A percentile compares a stretch with the other conserved stretches of the same genome.
phyloP scores from a whole-genome alignment of 1,284 basidiomycete species.

The Ceratobasidium sp. region DNA sequence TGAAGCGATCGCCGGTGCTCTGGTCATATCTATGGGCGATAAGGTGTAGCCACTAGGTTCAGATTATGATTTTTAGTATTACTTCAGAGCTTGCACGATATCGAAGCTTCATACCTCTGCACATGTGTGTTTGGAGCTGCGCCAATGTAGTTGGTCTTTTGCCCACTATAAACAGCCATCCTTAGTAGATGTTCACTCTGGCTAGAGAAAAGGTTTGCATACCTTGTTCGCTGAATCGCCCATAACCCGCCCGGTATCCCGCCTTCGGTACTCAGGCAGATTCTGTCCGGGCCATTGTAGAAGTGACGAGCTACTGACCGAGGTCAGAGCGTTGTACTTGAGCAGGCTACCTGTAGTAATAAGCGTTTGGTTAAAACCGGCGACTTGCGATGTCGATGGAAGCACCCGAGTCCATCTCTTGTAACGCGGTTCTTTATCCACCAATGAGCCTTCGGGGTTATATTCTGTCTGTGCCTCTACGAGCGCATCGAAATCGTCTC shows the following conservation, averaged over 20 bases:
- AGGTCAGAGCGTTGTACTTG: neutral
- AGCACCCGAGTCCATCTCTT: neutral
- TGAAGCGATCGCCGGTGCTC: neutral
- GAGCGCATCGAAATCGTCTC: neutral
- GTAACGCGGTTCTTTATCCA: too few species aligned
- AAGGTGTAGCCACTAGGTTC: neutral
- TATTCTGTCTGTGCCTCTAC: neutral
- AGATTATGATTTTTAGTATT: neutral
- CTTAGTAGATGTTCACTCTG: neutral
- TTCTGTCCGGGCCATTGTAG: neutral
- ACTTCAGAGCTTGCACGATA: neutral
- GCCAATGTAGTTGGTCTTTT: neutral
- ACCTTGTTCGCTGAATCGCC: neutral
- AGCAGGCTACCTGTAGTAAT: neutral
- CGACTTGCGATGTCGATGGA: neutral
- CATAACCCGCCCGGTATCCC: neutral
- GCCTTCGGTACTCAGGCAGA: neutral
- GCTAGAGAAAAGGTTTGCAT: neutral
- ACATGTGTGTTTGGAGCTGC: neutral
- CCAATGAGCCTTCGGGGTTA: too few species aligned
- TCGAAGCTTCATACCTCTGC: neutral
- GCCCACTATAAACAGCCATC: neutral
- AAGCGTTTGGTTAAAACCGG: neutral
- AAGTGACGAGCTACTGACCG: neutral
- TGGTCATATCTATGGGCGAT: neutral